Evolutionary conservation across 345 rosid species (phyloP).

Genomic region (Eucalyptus regnans): DNA sequence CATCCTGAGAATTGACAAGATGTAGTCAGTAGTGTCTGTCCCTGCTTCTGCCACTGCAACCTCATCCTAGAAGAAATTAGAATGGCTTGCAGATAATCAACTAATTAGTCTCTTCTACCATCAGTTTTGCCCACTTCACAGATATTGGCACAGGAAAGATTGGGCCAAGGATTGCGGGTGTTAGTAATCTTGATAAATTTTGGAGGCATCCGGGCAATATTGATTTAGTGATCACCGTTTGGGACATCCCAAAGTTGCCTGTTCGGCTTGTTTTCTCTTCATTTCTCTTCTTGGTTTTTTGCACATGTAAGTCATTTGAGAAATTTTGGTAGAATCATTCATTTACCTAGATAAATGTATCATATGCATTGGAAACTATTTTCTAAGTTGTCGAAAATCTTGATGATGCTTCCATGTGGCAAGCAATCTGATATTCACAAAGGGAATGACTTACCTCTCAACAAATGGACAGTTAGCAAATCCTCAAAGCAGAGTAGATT

Average conservation of each 20-base stretch:
- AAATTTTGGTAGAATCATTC: not conserved
- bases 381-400: not conserved
- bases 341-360: not conserved
- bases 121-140: too few species aligned
- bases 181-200: not conserved
- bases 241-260: not conserved
- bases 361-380: not conserved
- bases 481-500: not conserved
- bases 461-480: not conserved
- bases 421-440: not conserved
- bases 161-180: not conserved
- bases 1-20: too few species aligned
- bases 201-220: not conserved
- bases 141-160: rapidly evolving
- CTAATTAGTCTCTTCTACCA: too few species aligned
- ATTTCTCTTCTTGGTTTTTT: not conserved
- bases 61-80: too few species aligned
- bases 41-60: too few species aligned
- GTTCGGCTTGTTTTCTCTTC: not conserved
- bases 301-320: not conserved
- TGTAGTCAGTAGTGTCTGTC: too few species aligned
- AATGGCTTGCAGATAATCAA: too few species aligned
- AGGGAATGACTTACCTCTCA: not conserved
- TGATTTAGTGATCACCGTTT: not conserved
- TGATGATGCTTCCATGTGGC: not conserved